Evolutionary conservation across 2,329 filamentous ascomycete species (phyloP).

Genomic region (Fusarium albosuccineum): DNA sequence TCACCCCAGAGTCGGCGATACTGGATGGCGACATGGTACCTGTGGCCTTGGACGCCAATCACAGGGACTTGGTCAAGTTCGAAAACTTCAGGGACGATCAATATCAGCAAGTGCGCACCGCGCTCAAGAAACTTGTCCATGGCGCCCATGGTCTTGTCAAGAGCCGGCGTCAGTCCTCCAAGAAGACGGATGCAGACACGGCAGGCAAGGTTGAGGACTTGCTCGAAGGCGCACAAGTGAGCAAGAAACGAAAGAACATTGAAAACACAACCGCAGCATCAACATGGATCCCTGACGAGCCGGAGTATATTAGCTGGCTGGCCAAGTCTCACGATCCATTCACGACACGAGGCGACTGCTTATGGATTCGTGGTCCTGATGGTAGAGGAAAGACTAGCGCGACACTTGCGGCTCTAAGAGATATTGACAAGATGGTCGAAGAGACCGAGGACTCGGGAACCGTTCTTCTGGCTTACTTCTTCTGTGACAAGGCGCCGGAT

Average conservation of each 20-base stretch:
- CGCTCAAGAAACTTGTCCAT: constrained; percentile 54
- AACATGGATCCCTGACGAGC: constrained; percentile 55
- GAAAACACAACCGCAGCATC: constrained; percentile 50
- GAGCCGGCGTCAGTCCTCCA: constrained; percentile 53
- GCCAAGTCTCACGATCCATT: constrained; percentile 23
- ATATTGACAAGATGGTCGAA: constrained; percentile 50
- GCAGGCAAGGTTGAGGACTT: constrained; percentile 50
- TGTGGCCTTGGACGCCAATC: constrained; percentile 53
- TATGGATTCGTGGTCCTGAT: constrained; percentile 58
- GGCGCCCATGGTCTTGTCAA: constrained; percentile 53
- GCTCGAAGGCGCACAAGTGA: constrained; percentile 51
- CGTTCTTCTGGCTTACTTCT: constrained; percentile 55
- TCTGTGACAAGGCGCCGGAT: constrained; percentile 55
- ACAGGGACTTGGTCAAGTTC: constrained; percentile 58
- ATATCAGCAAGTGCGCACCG: constrained; percentile 54
- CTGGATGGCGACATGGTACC: constrained; percentile 51
- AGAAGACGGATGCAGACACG: constrained; percentile 51
- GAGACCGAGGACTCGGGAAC: constrained; percentile 39
- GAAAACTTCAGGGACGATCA: constrained; percentile 55
- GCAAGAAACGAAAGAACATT: constrained; percentile 51
- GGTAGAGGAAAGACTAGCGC: constrained; percentile 59
- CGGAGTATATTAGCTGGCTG: constrained; percentile 54
- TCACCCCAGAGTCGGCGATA: constrained; percentile 56
- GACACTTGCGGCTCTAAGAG: constrained; percentile 53
- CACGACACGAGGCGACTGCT: constrained; percentile 45